A percentile compares a stretch with the other conserved stretches of the same genome.
phyloP scores from a whole-genome alignment of 1,284 basidiomycete genomes.

The Lignosus rhinocerotis region DNA sequence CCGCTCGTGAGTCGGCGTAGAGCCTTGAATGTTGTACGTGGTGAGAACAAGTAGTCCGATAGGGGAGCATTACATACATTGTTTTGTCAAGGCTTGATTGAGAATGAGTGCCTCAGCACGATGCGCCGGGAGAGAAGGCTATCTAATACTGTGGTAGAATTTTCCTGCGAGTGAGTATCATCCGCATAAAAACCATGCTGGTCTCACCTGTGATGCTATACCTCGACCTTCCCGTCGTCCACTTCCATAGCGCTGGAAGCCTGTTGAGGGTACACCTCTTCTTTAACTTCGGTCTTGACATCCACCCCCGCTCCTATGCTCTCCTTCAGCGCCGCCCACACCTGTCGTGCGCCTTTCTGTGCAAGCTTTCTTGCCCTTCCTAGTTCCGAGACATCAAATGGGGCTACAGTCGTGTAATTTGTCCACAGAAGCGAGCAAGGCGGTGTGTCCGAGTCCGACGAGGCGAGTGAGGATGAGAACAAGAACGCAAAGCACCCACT shows the following conservation, averaged over 20 bases:
- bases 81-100: no score
- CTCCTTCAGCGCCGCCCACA: slow-evolving; percentile 51
- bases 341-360: slow-evolving; percentile 40
- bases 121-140: no score
- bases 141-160: no score
- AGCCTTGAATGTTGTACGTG: no score
- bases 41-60: no score
- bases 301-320: slow-evolving; percentile 31
- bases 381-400: slow-evolving; percentile 46
- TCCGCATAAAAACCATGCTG: background rate
- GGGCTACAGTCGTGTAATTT: slow-evolving; percentile 44
- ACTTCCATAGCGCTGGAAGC: slow-evolving; percentile 8
- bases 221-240: slow-evolving; percentile 21
- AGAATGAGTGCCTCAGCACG: no score
- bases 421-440: slow-evolving; percentile 49
- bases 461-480: slow-evolving; percentile 42
- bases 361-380: slow-evolving; percentile 47
- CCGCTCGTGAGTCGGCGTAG: no score
- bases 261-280: background rate
- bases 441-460: slow-evolving; percentile 25
- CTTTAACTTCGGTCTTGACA: background rate
- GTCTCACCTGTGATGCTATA: background rate
- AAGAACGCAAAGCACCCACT: slow-evolving; percentile 70
- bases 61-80: no score
- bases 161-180: background rate